Percentiles rank a stretch among this genome's conserved stretches.
Evolutionary conservation across 2,329 filamentous ascomycete genomes (phyloP).

Genomic region (Bipolaris sorokiniana): DNA sequence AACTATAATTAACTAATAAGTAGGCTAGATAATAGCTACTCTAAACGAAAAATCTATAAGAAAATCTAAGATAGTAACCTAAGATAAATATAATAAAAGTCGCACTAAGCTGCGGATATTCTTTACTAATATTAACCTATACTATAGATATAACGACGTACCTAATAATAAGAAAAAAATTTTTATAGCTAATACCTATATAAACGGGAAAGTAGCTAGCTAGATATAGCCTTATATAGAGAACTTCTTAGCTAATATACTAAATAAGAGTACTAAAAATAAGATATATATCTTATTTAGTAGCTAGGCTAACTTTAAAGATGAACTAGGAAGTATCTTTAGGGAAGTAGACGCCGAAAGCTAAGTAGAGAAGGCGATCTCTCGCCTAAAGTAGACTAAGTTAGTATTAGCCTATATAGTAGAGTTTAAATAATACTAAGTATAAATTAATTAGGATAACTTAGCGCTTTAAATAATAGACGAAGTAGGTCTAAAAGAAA

Average conservation of each 20-base stretch:
- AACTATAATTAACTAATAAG: no score
- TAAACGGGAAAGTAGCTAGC: background rate
- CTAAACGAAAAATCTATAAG: background rate
- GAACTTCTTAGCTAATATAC: background rate
- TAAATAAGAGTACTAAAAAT: background rate
- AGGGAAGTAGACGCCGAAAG: background rate
- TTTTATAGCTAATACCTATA: background rate
- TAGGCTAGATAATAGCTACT: no score
- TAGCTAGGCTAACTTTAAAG: background rate
- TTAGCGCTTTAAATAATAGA: background rate
- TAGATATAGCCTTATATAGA: background rate
- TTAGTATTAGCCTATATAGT: background rate
- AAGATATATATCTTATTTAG: background rate
- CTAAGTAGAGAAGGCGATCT: background rate
- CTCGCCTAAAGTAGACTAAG: background rate
- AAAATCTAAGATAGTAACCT: background rate
- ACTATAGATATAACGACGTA: background rate
- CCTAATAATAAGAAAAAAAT: background rate
- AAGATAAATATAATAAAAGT: background rate
- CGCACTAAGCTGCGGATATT: background rate
- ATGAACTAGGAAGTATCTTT: background rate
- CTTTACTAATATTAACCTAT: background rate
- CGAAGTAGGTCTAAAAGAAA: background rate
- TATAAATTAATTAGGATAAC: background rate
- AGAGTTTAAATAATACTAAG: background rate